These are phyloP conservation scores for Lumnitzera racemosa DNA, from an alignment of 345 rosid species.

Conservation along the genomic window DNA sequence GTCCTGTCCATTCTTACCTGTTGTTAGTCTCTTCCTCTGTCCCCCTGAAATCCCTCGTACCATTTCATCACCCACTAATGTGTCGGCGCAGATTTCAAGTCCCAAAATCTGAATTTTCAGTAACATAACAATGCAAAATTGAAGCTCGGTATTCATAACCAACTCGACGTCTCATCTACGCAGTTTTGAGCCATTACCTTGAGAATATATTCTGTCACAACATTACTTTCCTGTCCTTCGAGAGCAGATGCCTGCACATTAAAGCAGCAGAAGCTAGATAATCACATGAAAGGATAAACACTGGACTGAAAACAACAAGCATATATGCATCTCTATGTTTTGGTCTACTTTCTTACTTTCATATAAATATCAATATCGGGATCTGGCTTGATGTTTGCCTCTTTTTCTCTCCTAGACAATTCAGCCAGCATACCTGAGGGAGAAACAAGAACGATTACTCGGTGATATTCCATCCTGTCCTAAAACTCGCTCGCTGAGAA, in stretches of 20 bases:
- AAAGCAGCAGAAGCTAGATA: background rate
- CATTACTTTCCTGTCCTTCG: slow-evolving; percentile 54
- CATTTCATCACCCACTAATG: slow-evolving; percentile 54
- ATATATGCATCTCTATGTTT: background rate
- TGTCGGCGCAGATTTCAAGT: slow-evolving; percentile 54
- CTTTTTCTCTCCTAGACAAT: slow-evolving; percentile 68
- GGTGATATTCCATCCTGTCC: background rate
- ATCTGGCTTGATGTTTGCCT: slow-evolving; percentile 80
- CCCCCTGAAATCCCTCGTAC: slow-evolving; percentile 57
- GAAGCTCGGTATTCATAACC: background rate
- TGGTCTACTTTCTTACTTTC: slow-evolving; percentile 39
- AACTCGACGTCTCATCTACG: too few species aligned
- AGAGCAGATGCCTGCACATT: slow-evolving; percentile 56
- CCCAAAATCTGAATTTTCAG: slow-evolving; percentile 38
- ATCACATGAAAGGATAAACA: background rate
- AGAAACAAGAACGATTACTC: background rate
- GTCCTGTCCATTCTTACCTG: slow-evolving; percentile 17
- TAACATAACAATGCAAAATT: background rate
- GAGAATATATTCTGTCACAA: slow-evolving; percentile 70
- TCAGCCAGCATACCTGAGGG: slow-evolving; percentile 60
- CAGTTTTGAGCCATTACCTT: slow-evolving; percentile 30
- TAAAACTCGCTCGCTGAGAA: background rate
- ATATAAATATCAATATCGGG: slow-evolving; percentile 76
- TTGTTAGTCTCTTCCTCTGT: slow-evolving; percentile 49
- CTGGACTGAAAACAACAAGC: background rate